These are phyloP conservation scores for Alternaria sp. DNA, from an alignment of 2,329 filamentous ascomycete species.

Conservation along the genomic window DNA sequence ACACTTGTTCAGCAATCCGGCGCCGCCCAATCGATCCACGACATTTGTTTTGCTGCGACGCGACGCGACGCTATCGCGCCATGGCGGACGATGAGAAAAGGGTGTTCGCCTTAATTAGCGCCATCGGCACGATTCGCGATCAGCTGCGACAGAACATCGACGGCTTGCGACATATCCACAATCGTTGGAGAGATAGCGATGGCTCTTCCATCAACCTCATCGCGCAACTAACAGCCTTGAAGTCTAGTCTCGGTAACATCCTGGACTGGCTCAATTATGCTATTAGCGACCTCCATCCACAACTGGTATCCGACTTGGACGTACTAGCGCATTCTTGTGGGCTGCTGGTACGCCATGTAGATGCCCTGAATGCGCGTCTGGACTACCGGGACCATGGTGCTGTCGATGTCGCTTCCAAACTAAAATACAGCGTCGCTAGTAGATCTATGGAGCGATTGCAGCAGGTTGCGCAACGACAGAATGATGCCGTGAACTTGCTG, in stretches of 20 bases:
- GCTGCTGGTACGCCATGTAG: slow-evolving; percentile 39
- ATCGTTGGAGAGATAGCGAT: slow-evolving; percentile 41
- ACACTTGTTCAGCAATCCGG: slow-evolving; percentile 5
- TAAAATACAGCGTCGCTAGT: slow-evolving; percentile 40
- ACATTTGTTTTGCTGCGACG: slow-evolving; percentile 20
- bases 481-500: slow-evolving; percentile 41
- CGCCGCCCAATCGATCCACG: slow-evolving; percentile 3
- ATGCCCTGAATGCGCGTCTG: slow-evolving; percentile 33
- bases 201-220: slow-evolving; percentile 45
- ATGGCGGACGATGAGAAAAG: slow-evolving; percentile 36
- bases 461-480: slow-evolving; percentile 41
- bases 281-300: slow-evolving; percentile 43
- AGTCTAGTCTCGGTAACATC: slow-evolving; percentile 43
- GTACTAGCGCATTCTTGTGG: slow-evolving; percentile 42
- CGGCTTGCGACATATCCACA: slow-evolving; percentile 43
- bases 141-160: slow-evolving; percentile 42
- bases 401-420: slow-evolving; percentile 40
- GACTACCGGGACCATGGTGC: slow-evolving; percentile 40
- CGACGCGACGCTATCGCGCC: slow-evolving; percentile 24
- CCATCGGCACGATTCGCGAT: slow-evolving; percentile 38
- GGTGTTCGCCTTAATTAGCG: slow-evolving; percentile 36
- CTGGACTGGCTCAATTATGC: slow-evolving; percentile 45
- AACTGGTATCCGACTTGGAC: slow-evolving; percentile 43
- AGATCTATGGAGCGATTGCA: slow-evolving; percentile 42
- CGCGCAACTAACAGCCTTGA: slow-evolving; percentile 44